Evolutionary conservation across 2,329 filamentous ascomycete species (phyloP), one percentile per base, ranked within the genome.

Genomic region (Dothideomycetidae sp.): DNA sequence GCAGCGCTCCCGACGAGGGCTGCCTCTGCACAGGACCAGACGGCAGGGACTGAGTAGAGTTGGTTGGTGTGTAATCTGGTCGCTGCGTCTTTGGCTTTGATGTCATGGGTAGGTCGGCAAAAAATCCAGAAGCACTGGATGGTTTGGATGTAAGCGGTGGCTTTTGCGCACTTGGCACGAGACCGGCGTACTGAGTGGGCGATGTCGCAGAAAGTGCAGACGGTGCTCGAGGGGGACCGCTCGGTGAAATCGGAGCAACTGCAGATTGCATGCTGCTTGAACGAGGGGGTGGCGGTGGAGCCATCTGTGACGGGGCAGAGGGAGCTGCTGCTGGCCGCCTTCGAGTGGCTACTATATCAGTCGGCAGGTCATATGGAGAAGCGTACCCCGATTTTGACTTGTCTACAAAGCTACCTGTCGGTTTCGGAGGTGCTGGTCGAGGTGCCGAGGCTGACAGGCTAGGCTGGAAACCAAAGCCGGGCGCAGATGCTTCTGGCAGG

Each of bases 311-410:
- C 28, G 62, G 52, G 4, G 62, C 29, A 1, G 53, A 19, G 67
- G 60, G 35, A 48, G 58, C 48, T 38, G 46, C 48, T 23, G 60
- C 52, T 33, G 60, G 53, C 40, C 63, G 80, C 78, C 55, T 75
- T 67, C 50, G 79, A 16, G 67, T 75, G 48, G 79, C 80, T 17
- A 80, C 71, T 18, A 98, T 71, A 38, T 94, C 88, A 59, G 90
- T 82, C 3, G 90, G 90, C 13, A 98, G 67, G 60, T 98, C 92
- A 50, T 94, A 98, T 0, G 90, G 90, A 13, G 88, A 96, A 33
- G 79, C 71, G 55, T 98, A 98, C 5, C 88, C 86, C 39, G 82
- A 82, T 59, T 93, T 96, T 3, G 83, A 66, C 57, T 92, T 92
- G 56, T 88, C 80, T 4, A 73, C 83, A 57, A 93, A 98, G 58